Conservation (phyloP, 139 green algal genomes). For the Pedinophyceae sp. region DNA sequence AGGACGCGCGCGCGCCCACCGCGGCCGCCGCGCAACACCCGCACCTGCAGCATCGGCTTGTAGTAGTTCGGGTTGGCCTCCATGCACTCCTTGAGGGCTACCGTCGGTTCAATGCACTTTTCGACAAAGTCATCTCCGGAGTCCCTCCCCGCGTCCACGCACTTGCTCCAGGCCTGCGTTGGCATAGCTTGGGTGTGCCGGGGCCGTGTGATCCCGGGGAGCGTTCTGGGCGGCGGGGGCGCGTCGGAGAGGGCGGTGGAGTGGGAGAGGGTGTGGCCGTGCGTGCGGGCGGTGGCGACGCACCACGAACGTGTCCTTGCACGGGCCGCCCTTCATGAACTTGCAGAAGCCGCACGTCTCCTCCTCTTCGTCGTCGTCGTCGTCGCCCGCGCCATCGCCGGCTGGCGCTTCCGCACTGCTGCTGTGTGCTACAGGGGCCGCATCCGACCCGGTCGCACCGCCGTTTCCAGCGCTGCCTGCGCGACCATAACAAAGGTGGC, state of each 20-base stretch:
- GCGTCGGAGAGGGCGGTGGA: too few species aligned
- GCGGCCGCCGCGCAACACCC: too few species aligned
- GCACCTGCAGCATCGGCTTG: conserved; percentile 21
- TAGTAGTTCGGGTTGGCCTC: conserved; percentile 45
- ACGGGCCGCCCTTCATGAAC: conserved; percentile 71
- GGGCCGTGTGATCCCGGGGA: background rate
- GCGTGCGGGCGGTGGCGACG: too few species aligned
- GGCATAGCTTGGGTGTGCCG: background rate
- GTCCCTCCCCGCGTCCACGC: conserved; percentile 36
- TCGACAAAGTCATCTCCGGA: conserved; percentile 39
- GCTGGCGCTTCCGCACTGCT: background rate
- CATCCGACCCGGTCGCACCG: too few species aligned
- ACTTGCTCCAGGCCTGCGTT: conserved; percentile 37
- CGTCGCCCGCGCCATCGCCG: conserved; percentile 6
- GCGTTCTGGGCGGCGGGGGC: background rate
- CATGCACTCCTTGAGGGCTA: conserved; percentile 48
- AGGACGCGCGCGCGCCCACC: too few species aligned
- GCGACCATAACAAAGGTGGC: too few species aligned
- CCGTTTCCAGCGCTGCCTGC: too few species aligned
- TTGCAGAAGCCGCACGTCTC: conserved; percentile 67
- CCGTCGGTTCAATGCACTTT: conserved; percentile 29
- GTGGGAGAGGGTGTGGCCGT: background rate
- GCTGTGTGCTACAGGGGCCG: too few species aligned
- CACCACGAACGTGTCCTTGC: conserved; percentile 36
- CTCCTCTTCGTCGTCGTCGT: conserved; percentile 57